Base-by-base conservation (phyloP, 257 asterid species). In the Paulownia fortunei region DNA sequence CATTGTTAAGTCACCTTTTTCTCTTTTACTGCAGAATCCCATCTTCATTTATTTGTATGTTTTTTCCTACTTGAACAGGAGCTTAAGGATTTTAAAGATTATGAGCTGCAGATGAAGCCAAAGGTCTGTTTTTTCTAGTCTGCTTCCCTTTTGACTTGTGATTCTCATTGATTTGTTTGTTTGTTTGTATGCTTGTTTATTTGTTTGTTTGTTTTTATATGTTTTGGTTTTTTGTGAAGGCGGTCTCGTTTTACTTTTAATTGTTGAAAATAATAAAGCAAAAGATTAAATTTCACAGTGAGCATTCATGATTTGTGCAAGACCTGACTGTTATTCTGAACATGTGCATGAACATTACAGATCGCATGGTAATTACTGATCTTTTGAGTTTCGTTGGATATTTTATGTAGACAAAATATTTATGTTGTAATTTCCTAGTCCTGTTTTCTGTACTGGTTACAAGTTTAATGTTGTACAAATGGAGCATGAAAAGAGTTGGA, bases 41-140 rank as follows among this genome's bases (percentile, higher is more conserved):
- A 30, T 49, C 26, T 67, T 81, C 51, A 70, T 76, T 55, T 61
- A 13, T 69, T 72, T 42, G 63, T 16, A 41, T 56, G 47, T 69
- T 30, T 42, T 77, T 78, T 68, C 78, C 78, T 73, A 16, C 82
- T 55, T 69, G 68, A 49, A 81, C 94, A 96, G 99, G 99, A 93
- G 84, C 87, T 93, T 76, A 90, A 92, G 89, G 94, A 89, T 69
- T 74, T 89, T 47, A 96, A 91, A 84, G 99, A 96, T 59, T 49
- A 56, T 72, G 99, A 96, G 83, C 97, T 79, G 80, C 92, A 88
- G 81, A 87, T 89, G 92, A 96, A 92, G 84, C 92, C 97, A 80
- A 96, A 93, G 98, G 99, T 89, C 26, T 74, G 79, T 42, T 69
- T 19, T 73, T 37, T 69, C 44, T 64, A 49, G 23, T 84, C 76